These are phyloP conservation scores for Aspergillus viridinutans DNA, from an alignment of 2,329 filamentous ascomycete species.

Conservation along the genomic window DNA sequence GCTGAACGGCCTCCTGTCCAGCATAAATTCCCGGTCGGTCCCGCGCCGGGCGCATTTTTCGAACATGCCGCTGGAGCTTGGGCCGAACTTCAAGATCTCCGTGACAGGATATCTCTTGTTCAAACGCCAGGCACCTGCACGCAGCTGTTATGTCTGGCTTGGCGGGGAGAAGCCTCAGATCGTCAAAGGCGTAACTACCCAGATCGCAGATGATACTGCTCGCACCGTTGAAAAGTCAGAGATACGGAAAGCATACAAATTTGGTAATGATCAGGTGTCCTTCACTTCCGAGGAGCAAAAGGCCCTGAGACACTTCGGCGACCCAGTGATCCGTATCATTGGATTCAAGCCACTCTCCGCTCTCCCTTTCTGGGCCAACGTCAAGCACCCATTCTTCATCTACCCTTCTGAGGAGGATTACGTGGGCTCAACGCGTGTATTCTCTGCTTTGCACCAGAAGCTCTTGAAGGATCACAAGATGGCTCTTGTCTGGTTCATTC, in stretches of 20 bases:
- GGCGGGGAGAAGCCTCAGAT: slow-evolving; percentile 83
- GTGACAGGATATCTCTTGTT: slow-evolving; percentile 91
- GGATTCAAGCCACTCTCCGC: slow-evolving; percentile 81
- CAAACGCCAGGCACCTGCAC: slow-evolving; percentile 74
- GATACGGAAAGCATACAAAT: slow-evolving; percentile 89
- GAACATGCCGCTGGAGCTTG: slow-evolving; percentile 81
- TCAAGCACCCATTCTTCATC: slow-evolving; percentile 84
- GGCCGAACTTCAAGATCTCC: slow-evolving; percentile 77
- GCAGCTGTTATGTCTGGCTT: slow-evolving; percentile 83
- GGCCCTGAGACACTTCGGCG: slow-evolving; percentile 71
- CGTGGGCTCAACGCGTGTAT: slow-evolving; percentile 87
- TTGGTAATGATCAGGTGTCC: slow-evolving; percentile 82
- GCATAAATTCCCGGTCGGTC: slow-evolving; percentile 84
- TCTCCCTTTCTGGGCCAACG: slow-evolving; percentile 77
- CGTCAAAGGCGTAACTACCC: slow-evolving; percentile 67
- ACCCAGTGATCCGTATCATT: slow-evolving; percentile 79
- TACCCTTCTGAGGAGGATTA: slow-evolving; percentile 90
- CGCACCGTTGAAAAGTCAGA: slow-evolving; percentile 74
- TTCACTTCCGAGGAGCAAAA: slow-evolving; percentile 84
- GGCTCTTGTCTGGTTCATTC: slow-evolving; percentile 83
- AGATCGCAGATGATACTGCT: slow-evolving; percentile 72
- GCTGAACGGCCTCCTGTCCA: slow-evolving; percentile 74
- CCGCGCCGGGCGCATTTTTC: slow-evolving; percentile 83
- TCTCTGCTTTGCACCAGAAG: slow-evolving; percentile 85
- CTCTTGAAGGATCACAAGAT: slow-evolving; percentile 74